A percentile compares a stretch with the other conserved stretches of the same genome.
Evolutionary conservation across 2,329 filamentous ascomycete genomes (phyloP).

Genomic region (Diaporthe capsici): DNA sequence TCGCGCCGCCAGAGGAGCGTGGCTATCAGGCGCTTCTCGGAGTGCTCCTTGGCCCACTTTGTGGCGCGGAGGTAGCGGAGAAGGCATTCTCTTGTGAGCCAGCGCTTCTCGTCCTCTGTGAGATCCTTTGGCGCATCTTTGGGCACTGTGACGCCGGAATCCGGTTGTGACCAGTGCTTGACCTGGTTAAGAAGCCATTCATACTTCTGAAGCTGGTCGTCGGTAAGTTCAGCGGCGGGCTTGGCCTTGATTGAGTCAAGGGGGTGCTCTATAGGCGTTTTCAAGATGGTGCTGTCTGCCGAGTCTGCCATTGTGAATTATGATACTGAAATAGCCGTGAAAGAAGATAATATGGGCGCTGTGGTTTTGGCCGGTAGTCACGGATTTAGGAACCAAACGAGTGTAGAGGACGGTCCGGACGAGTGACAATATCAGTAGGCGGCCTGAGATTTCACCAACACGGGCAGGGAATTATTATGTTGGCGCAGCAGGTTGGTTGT

Average conservation of each 20-base stretch:
- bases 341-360: background rate
- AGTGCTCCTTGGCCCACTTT: constrained; percentile 86
- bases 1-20: constrained; percentile 92
- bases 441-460: background rate
- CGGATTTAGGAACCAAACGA: background rate
- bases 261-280: constrained; percentile 72
- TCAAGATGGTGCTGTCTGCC: constrained; percentile 46
- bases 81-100: constrained; percentile 92
- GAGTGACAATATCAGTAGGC: background rate
- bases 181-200: constrained; percentile 79
- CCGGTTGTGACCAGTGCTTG: constrained; percentile 69
- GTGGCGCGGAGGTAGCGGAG: constrained; percentile 93
- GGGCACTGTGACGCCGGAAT: constrained; percentile 34
- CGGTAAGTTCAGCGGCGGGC: constrained; percentile 72
- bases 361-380: background rate
- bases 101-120: constrained; percentile 85
- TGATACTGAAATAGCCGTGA: background rate
- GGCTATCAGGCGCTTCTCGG: constrained; percentile 82
- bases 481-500: background rate
- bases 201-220: constrained; percentile 88
- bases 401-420: background rate
- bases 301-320: constrained; percentile 4
- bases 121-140: constrained; percentile 76
- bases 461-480: background rate
- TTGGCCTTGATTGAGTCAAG: constrained; percentile 70